phyloP scores from a whole-genome alignment of 305 asterid species.

The Fraxinus baroniana region DNA sequence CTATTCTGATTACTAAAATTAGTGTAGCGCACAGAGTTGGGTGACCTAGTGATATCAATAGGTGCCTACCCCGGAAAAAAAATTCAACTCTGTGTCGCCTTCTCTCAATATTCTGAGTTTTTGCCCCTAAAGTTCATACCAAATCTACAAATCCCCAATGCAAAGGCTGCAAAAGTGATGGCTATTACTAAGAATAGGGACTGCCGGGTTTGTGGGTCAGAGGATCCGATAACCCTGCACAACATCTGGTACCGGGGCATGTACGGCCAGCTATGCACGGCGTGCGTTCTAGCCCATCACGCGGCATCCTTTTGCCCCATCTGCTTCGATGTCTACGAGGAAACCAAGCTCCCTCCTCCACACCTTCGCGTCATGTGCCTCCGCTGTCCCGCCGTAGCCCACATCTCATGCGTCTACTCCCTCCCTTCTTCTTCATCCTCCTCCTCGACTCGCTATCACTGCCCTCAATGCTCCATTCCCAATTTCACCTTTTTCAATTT shows the following conservation, averaged over 20 bases:
- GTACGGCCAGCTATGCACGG: constrained; percentile 33
- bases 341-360: constrained; percentile 16
- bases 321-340: constrained; percentile 33
- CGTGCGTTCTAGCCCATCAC: constrained; percentile 39
- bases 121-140: neutral
- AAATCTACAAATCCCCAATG: neutral
- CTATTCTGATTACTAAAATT: neutral
- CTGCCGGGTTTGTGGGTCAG: constrained; percentile 26
- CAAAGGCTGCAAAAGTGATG: neutral
- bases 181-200: neutral
- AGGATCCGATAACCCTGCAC: constrained; percentile 25
- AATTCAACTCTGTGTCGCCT: neutral
- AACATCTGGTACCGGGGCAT: constrained; percentile 32
- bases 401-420: constrained; percentile 26
- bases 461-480: constrained; percentile 37
- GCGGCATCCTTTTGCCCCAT: constrained; percentile 36
- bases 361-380: constrained; percentile 31
- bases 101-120: neutral
- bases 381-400: constrained; percentile 39
- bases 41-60: neutral
- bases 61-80: neutral
- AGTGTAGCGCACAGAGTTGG: neutral
- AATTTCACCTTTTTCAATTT: constrained; percentile 17
- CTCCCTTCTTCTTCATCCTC: constrained; percentile 27
- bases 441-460: constrained; percentile 28